These are phyloP conservation scores for Teunomyces lycoperdinae DNA, from an alignment of 805 yeast species.

Conservation along the genomic window DNA sequence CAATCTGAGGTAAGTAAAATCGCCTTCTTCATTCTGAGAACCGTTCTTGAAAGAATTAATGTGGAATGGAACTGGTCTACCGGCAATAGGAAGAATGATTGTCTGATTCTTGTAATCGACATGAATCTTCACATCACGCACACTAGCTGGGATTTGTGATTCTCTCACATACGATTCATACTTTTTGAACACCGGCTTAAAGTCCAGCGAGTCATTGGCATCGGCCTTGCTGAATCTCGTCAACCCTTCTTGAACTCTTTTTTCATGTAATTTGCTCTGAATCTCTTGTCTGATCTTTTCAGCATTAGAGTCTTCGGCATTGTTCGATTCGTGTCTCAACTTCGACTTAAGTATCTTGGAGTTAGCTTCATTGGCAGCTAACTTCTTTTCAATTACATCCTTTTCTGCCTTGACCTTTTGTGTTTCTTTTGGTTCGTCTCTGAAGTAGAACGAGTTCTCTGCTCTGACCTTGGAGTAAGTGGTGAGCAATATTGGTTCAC, in stretches of 20 bases:
- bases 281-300: constrained; percentile 79
- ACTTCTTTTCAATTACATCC: constrained; percentile 30
- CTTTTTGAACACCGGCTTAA: constrained; percentile 76
- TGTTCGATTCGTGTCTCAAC: constrained; percentile 70
- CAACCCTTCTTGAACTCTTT: constrained; percentile 82
- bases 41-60: constrained; percentile 92
- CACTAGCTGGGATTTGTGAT: constrained; percentile 81
- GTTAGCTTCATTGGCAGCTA: constrained; percentile 32
- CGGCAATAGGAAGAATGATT: constrained; percentile 84
- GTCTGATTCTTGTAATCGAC: constrained; percentile 88
- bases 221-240: constrained; percentile 78
- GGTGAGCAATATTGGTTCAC: constrained; percentile 65
- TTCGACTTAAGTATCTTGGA: constrained; percentile 77
- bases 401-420: constrained; percentile 38
- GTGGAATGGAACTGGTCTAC: constrained; percentile 97
- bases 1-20: constrained; percentile 82
- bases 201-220: constrained; percentile 60
- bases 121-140: constrained; percentile 79
- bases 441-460: constrained; percentile 81
- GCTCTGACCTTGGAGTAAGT: constrained; percentile 67
- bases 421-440: constrained; percentile 48
- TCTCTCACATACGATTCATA: constrained; percentile 95
- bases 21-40: constrained; percentile 94
- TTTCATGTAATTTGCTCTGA: constrained; percentile 80
- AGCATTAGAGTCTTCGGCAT: constrained; percentile 65